Base-by-base conservation (phyloP, 257 asterid species). In the Solanum acaule region DNA sequence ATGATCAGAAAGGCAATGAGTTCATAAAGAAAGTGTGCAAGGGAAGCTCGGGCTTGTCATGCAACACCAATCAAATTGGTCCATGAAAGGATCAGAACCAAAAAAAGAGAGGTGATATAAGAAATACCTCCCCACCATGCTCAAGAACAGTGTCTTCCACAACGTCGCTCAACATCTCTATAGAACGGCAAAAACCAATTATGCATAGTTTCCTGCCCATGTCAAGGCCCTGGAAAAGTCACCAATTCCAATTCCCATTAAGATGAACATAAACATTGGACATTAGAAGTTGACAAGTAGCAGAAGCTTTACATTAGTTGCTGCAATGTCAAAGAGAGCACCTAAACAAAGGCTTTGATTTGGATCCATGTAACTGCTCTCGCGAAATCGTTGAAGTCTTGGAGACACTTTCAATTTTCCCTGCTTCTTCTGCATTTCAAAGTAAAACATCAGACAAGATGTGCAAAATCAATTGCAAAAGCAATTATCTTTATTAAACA, bases 351-450 rank as follows among this genome's bases (percentile, higher is more conserved):
- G 93, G 89, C 95, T 92, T 87, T 97, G 99, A 61, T 90, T 90
- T 79, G 99, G 98, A 91, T 97, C 98, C 99, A 97, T 96, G 93
- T 97, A 97, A 75, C 93, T 93, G 91, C 97, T 95, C 99, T 97
- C 99, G 75, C 88, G 93, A 93, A 93, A 95, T 72, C 97, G 93
- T 90, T 91, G 94, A 82, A 93, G 90, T 89, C 95, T 95, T 77
- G 89, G 96, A 63, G 95, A 89, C 38, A 78, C 87, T 91, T 94
- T 94, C 27, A 86, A 84, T 91, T 93, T 94, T 87, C 94, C 95
- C 89, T 79, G 93, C 90, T 94, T 94, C 92, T 93, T 96, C 99
- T 95, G 93, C 92, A 94, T 68, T 29, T 67, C 73, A 83, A 88
- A 86, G 79, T 34, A 88, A 61, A 59, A 35, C 29, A 75, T 34